These are phyloP conservation scores for Mycena metata DNA, from an alignment of 768 basidiomycete species.

Conservation along the genomic window DNA sequence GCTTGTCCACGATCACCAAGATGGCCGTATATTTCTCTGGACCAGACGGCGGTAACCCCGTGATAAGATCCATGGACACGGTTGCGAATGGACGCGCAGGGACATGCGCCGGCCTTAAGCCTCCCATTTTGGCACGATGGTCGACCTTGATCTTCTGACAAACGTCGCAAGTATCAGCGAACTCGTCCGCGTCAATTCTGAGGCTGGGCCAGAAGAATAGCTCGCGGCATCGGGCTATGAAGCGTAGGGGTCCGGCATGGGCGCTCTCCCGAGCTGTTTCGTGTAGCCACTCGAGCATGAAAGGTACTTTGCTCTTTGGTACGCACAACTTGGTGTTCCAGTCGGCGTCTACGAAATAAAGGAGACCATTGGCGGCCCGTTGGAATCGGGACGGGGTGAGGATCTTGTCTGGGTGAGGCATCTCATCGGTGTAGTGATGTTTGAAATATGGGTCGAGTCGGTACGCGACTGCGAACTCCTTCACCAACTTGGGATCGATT, in stretches of 20 bases:
- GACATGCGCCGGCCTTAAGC: conserved; percentile 16
- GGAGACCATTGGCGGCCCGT: conserved; percentile 10
- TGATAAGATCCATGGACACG: conserved; percentile 24
- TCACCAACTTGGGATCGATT: not conserved
- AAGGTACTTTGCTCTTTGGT: conserved; percentile 37
- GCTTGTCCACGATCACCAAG: conserved; percentile 46
- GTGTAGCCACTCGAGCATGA: conserved; percentile 14
- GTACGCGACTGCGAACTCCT: not conserved
- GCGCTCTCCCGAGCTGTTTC: conserved; percentile 20
- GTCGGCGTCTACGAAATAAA: conserved; percentile 33
- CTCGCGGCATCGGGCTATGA: not conserved
- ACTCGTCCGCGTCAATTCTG: conserved; percentile 10
- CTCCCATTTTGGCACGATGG: conserved; percentile 22
- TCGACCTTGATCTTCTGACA: conserved; percentile 31
- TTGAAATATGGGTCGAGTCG: not conserved
- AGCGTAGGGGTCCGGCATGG: conserved; percentile 6
- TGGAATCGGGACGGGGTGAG: conserved; percentile 27
- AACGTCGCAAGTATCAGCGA: conserved; percentile 9
- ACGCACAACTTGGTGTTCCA: conserved; percentile 27
- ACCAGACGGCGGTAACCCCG: conserved; percentile 35
- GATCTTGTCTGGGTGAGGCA: not conserved
- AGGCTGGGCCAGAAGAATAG: conserved; percentile 24
- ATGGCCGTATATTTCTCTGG: not conserved
- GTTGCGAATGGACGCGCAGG: conserved; percentile 22
- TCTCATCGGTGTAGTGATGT: not conserved